phyloP scores from a whole-genome alignment of 106 monocot species.

The Allium sativum region DNA sequence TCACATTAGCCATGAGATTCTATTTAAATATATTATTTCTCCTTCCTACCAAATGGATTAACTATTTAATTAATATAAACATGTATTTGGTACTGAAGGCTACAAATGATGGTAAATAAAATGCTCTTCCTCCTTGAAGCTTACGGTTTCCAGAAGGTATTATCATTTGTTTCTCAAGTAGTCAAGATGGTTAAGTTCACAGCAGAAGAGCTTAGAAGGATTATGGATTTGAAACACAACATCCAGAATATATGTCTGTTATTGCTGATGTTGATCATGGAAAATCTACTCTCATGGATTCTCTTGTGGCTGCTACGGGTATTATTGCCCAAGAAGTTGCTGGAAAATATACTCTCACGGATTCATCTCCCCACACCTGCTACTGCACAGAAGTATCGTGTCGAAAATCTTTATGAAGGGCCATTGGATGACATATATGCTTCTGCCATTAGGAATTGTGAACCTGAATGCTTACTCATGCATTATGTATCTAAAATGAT shows the following conservation, averaged over 20 bases:
- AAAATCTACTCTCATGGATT: conserved; percentile 37
- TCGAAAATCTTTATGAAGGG: conserved; percentile 22
- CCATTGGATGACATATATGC: conserved; percentile 20
- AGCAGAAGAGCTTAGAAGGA: conserved; percentile 42
- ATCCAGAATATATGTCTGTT: conserved; percentile 47
- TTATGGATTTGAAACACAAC: conserved; percentile 54
- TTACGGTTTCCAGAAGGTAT: conserved; percentile 15
- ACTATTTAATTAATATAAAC: too few relatives aligned
- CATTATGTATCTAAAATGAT: conserved; percentile 27
- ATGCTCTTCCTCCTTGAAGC: conserved; percentile 9
- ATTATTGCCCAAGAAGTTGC: conserved; percentile 40
- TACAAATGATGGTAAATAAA: too few relatives aligned
- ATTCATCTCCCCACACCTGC: conserved; percentile 23
- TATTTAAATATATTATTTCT: too few relatives aligned
- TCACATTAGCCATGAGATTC: too few relatives aligned
- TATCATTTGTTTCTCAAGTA: conserved; percentile 4
- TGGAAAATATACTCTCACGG: conserved; percentile 34
- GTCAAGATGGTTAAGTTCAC: conserved; percentile 45
- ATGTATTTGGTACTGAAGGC: too few relatives aligned
- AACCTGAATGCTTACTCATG: conserved; percentile 22
- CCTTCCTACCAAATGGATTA: too few relatives aligned
- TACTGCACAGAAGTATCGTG: conserved; percentile 25
- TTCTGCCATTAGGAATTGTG: conserved; percentile 22
- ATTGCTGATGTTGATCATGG: conserved; percentile 53
- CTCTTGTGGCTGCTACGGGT: conserved; percentile 37